Evolutionary conservation across 192 early-diverging fungal genomes (phyloP), one percentile per base, ranked within the genome.

Genomic region (Backusella psychrophila): DNA sequence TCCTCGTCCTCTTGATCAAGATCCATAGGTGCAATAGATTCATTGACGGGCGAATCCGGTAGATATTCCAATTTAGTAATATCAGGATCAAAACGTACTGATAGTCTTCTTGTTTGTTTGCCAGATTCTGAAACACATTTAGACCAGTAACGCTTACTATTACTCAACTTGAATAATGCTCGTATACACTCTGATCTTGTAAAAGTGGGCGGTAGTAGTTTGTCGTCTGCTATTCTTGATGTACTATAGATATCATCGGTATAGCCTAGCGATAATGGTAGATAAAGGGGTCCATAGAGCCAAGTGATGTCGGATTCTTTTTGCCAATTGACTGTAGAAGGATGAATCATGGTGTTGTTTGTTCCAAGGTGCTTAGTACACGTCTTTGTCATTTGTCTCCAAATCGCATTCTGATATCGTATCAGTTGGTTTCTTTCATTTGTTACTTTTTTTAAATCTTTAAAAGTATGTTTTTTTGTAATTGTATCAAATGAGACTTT

Each of bases 251-350:
- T 49, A 49, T 49, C 46, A n/a, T 49, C 46, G 6, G 46, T 49
- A 49, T 63, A 63, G 6, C 35, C 9, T 23, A 38, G 38, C 26
- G 21, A 38, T 3, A 36, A 41, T 38, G 68, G 38, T 69, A 69
- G 9, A 26, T 35, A 69, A 69, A 38, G 68, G 4, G 77, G 77
- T n/a, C 77, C 77, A 74, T 78, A 78, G 26, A 79, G 69, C 73
- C 68, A 83, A 41, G 82, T 83, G 21, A 83, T 80, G 49, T 83
- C 82, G 11, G 78, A 76, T 52, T 80, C 82, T 56, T 83, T 83
- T 72, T 83, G 82, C 82, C 82, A 83, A 67, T 83, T 83, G 26
- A 83, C 76, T 19, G 63, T 26, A 34, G 75, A 80, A 23, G 82
- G 82, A 63, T 78, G 19, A 1, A 83, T 69, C 65, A 75, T 65